These are phyloP conservation scores for Tulasnella sp. DNA, from an alignment of 768 basidiomycete genomes.

Conservation along the genomic window DNA sequence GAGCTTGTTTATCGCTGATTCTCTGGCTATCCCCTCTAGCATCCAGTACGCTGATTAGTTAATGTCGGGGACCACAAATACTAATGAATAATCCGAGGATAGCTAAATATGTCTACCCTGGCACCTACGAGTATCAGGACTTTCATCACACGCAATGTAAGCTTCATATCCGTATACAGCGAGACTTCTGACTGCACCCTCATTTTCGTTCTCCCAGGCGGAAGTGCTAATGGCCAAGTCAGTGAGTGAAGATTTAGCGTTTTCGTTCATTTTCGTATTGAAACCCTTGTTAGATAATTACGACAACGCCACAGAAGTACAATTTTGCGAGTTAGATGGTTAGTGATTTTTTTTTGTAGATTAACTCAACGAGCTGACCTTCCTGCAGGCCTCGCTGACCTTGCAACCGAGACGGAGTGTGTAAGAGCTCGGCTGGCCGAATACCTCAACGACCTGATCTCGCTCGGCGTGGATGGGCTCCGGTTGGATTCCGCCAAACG, in stretches of 20 bases:
- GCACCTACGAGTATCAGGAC: conserved; percentile 18
- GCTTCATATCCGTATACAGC: too few species aligned
- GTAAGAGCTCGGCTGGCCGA: conserved; percentile 44
- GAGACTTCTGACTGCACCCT: not conserved
- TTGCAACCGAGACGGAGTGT: conserved; percentile 52
- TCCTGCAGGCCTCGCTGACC: conserved; percentile 15
- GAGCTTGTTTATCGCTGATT: not conserved
- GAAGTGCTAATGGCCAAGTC: not conserved
- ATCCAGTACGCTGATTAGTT: too few species aligned
- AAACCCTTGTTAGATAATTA: conserved; percentile 45
- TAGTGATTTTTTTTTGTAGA: too few species aligned
- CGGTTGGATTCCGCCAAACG: conserved; percentile 43
- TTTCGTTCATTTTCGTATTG: too few species aligned
- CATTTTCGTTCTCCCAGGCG: conserved; percentile 32
- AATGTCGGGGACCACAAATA: too few species aligned
- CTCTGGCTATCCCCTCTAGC: too few species aligned
- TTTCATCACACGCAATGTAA: conserved; percentile 18
- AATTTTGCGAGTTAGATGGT: conserved; percentile 40
- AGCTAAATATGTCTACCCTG: conserved; percentile 21
- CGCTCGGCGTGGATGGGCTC: conserved; percentile 50
- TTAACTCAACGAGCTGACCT: not conserved
- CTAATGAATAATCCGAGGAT: not conserved
- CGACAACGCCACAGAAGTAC: conserved; percentile 41
- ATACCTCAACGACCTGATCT: conserved; percentile 51
- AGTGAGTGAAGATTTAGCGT: not conserved